Evolutionary conservation across 2,329 filamentous ascomycete genomes (phyloP).

Genomic region (Thermomyces lanuginosus): DNA sequence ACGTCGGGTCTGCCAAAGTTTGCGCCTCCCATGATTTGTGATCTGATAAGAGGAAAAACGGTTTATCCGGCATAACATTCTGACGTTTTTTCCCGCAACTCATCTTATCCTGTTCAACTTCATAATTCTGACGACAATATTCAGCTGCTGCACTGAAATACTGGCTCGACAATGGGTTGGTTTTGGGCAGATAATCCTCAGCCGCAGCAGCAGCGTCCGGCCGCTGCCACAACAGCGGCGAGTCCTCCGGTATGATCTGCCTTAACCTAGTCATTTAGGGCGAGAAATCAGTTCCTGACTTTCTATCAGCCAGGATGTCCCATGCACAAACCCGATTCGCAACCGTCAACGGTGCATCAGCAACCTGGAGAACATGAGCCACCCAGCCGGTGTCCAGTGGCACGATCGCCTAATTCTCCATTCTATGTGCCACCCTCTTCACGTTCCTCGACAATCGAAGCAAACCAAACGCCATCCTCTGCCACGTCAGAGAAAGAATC

Average conservation of each 20-base stretch:
- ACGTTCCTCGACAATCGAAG: constrained; percentile 16
- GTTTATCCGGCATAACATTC: too few species aligned
- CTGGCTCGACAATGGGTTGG: constrained; percentile 42
- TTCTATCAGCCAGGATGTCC: constrained; percentile 47
- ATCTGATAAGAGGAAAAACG: too few species aligned
- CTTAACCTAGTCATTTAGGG: constrained; percentile 27
- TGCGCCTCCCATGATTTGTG: too few species aligned
- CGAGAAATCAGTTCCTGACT: too few species aligned
- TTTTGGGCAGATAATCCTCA: constrained; percentile 59
- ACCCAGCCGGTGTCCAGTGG: constrained; percentile 28
- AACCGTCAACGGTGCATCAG: constrained; percentile 14
- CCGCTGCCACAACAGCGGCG: constrained; percentile 26
- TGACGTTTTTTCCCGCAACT: too few species aligned
- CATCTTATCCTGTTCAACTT: too few species aligned
- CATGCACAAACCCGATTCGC: constrained; percentile 42
- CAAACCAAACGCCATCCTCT: constrained; percentile 16
- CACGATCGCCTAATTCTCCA: constrained; percentile 32
- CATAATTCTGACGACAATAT: too few species aligned
- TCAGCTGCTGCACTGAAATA: too few species aligned
- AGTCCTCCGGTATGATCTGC: constrained; percentile 10
- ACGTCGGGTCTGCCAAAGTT: too few species aligned
- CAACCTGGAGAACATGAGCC: constrained; percentile 14
- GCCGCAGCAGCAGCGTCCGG: constrained; percentile 22
- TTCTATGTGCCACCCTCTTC: constrained; percentile 25
- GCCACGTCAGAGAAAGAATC: constrained; percentile 15